A percentile compares a stretch with the other conserved stretches of the same genome.
Evolutionary conservation across 768 basidiomycete species (phyloP).

Genomic region (Hygrophorus russula): DNA sequence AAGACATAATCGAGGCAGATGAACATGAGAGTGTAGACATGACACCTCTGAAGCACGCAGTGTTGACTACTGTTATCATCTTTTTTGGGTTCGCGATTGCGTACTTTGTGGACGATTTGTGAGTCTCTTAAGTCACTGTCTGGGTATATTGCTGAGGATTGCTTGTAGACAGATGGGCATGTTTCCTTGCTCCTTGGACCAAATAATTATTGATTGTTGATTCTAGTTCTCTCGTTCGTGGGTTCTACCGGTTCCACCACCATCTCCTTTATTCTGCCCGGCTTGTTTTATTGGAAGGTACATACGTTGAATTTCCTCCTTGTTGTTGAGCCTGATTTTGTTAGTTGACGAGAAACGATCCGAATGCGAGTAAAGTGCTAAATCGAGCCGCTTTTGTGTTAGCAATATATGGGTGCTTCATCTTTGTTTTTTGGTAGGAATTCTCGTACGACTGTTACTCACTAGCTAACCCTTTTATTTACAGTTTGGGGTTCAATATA

Average conservation of each 20-base stretch:
- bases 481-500: conserved; percentile 70
- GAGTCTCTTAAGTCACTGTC: conserved; percentile 13
- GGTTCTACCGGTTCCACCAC: conserved; percentile 96
- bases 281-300: conserved; percentile 90
- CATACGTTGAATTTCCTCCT: conserved; percentile 6
- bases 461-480: conserved; percentile 6
- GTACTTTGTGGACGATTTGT: conserved; percentile 69
- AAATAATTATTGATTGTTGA: conserved; percentile 1
- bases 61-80: conserved; percentile 61
- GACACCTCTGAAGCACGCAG: conserved; percentile 51
- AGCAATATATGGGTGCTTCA: conserved; percentile 60
- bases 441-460: conserved; percentile 4
- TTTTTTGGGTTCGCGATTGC: conserved; percentile 58
- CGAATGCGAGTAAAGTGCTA: conserved; percentile 32
- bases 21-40: conserved; percentile 52
- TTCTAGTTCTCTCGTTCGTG: conserved; percentile 84
- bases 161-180: too few species aligned
- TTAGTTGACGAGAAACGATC: conserved; percentile 62
- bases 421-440: conserved; percentile 86
- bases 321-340: conserved; percentile 2
- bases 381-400: conserved; percentile 57
- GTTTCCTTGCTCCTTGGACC: neutral
- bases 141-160: too few species aligned
- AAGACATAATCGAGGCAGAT: conserved; percentile 31
- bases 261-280: conserved; percentile 92